Percentiles rank a stretch among this genome's conserved stretches.
phyloP scores from a whole-genome alignment of 2,329 filamentous ascomycete species.

The Nothophaeocryptopus gaeumannii region DNA sequence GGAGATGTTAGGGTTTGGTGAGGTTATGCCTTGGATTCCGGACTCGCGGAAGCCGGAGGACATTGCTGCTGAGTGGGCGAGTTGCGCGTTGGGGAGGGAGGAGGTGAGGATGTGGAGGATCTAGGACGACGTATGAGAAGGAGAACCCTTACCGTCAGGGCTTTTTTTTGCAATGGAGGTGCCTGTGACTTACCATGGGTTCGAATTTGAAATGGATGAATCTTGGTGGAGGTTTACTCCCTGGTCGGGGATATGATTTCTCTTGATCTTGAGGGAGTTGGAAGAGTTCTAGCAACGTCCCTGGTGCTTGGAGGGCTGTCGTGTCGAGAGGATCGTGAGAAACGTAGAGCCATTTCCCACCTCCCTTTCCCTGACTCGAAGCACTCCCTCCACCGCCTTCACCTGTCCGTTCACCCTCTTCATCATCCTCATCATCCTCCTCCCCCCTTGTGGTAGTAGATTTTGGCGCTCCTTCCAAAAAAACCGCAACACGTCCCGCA shows the following conservation, averaged over 20 bases:
- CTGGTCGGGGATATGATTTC: background rate
- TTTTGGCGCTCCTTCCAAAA: conserved; percentile 71
- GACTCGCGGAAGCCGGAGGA: conserved; percentile 87
- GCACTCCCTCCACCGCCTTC: conserved; percentile 60
- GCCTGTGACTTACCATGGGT: conserved; percentile 68
- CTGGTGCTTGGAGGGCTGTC: conserved; percentile 10
- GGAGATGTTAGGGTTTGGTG: conserved; percentile 37
- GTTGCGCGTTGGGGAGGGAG: conserved; percentile 70
- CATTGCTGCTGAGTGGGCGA: conserved; percentile 70
- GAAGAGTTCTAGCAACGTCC: conserved; percentile 20
- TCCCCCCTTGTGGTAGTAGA: background rate
- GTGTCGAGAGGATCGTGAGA: conserved; percentile 69
- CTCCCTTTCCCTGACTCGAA: conserved; percentile 65
- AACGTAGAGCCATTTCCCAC: conserved; percentile 81
- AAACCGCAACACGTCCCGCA: conserved; percentile 81
- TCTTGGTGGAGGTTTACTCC: conserved; percentile 1
- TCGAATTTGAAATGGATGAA: conserved; percentile 87
- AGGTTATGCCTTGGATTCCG: conserved; percentile 55
- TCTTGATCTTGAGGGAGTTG: conserved; percentile 11
- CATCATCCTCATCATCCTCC: conserved; percentile 2
- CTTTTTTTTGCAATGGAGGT: background rate
- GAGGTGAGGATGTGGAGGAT: conserved; percentile 85
- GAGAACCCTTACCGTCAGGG: background rate
- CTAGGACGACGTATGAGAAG: conserved; percentile 44
- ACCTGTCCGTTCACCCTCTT: background rate